Conservation (phyloP, 2,329 filamentous ascomycete genomes). For the Colletotrichum sp. region DNA sequence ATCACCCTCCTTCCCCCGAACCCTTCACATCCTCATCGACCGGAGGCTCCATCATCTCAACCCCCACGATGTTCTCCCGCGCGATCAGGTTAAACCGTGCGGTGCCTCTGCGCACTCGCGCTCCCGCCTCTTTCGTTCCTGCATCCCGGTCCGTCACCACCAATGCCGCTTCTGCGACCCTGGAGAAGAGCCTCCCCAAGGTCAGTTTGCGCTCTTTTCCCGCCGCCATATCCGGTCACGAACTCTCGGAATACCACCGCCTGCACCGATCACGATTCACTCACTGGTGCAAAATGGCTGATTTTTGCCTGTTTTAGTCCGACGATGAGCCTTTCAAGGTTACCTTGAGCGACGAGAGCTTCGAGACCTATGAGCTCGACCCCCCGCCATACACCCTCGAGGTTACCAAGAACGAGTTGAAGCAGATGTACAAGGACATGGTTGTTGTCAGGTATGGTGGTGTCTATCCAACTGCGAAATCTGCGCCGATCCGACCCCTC, state of each 20-base stretch:
- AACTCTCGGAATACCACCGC: neutral
- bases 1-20: conserved; percentile 30
- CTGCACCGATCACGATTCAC: neutral
- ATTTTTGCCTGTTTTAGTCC: conserved; percentile 60
- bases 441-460: conserved; percentile 81
- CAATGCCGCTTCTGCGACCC: conserved; percentile 89
- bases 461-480: neutral
- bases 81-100: conserved; percentile 67
- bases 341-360: conserved; percentile 95
- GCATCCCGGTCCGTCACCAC: conserved; percentile 85
- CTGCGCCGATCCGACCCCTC: neutral
- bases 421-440: conserved; percentile 99
- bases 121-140: conserved; percentile 47
- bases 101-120: conserved; percentile 61
- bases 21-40: conserved; percentile 33
- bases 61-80: conserved; percentile 71
- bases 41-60: conserved; percentile 32
- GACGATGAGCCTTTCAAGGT: conserved; percentile 94
- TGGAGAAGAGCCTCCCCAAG: conserved; percentile 73
- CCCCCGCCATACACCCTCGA: conserved; percentile 91
- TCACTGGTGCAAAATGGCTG: neutral
- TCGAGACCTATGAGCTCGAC: conserved; percentile 99
- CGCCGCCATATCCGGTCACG: neutral
- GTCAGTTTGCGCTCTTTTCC: conserved; percentile 35
- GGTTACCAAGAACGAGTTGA: conserved; percentile 96